These are phyloP conservation scores for Sutorius australiensis DNA, from an alignment of 768 basidiomycete species.

Conservation along the genomic window DNA sequence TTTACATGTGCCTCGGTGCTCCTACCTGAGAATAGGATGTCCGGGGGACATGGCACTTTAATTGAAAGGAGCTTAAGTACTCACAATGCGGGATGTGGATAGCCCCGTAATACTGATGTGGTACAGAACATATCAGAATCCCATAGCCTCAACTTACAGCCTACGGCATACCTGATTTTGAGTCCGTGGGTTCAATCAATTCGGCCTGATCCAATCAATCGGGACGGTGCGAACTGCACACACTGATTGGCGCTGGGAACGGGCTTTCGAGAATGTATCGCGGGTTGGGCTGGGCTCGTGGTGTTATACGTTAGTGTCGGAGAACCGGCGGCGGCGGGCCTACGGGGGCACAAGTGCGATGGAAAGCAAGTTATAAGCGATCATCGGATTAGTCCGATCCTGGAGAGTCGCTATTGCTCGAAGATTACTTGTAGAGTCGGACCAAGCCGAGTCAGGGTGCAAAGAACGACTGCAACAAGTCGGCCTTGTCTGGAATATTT, in stretches of 20 bases:
- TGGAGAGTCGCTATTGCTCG: background rate
- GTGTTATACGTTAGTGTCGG: background rate
- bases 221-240: background rate
- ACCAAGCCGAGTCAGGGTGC: background rate
- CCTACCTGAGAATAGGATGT: slow-evolving; percentile 1
- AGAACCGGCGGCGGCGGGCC: background rate
- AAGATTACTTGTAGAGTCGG: background rate
- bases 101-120: slow-evolving; percentile 9
- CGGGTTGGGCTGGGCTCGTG: background rate
- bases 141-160: slow-evolving; percentile 3
- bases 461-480: background rate
- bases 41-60: slow-evolving; percentile 1
- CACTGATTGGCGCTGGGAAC: slow-evolving; percentile 7
- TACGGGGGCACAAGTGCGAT: background rate
- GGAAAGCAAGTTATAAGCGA: background rate
- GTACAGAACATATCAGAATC: slow-evolving; percentile 1
- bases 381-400: background rate
- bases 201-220: slow-evolving; percentile 16
- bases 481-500: background rate
- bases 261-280: background rate
- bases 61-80: background rate
- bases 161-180: slow-evolving; percentile 1
- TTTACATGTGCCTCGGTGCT: slow-evolving; percentile 2
- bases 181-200: slow-evolving; percentile 11
- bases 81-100: background rate